Evolutionary conservation across 169 alveolate genomes (phyloP).

Genomic region (Eimeria praecox): DNA sequence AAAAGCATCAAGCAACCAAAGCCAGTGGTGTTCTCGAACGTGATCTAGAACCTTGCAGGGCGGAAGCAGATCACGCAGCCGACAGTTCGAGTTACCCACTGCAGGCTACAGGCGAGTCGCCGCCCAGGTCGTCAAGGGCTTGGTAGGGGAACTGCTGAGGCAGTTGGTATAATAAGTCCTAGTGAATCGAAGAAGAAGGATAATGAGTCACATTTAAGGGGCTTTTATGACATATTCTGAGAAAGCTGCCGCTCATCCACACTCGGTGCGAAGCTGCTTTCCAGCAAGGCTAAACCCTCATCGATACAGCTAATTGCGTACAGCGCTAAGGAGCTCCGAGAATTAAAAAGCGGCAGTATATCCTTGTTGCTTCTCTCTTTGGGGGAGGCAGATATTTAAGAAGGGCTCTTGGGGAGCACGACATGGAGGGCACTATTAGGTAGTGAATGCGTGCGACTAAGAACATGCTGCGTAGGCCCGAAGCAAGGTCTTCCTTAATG

Average conservation of each 20-base stretch:
- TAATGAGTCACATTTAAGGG: background rate
- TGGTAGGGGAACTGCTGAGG: background rate
- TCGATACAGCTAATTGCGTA: background rate
- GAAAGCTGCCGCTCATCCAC: background rate
- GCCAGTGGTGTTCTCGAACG: background rate
- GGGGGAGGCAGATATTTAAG: background rate
- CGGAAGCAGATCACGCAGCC: conserved; percentile 30
- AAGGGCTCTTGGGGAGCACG: background rate
- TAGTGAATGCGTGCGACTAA: background rate
- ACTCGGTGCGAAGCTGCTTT: too few species aligned
- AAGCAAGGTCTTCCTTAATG: background rate
- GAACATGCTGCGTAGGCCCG: background rate
- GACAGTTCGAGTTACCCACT: conserved; percentile 13
- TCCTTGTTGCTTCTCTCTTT: background rate
- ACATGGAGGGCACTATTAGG: background rate
- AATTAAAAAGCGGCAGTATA: background rate
- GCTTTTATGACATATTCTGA: background rate
- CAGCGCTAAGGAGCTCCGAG: background rate
- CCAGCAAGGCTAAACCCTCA: background rate
- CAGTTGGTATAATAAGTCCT: background rate
- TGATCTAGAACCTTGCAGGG: background rate
- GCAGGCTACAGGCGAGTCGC: conserved; percentile 41
- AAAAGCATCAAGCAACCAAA: background rate
- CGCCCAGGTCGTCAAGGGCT: conserved; percentile 1
- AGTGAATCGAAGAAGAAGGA: background rate